phyloP scores from a whole-genome alignment of 768 basidiomycete species.

The Fomitopsis pulvina region DNA sequence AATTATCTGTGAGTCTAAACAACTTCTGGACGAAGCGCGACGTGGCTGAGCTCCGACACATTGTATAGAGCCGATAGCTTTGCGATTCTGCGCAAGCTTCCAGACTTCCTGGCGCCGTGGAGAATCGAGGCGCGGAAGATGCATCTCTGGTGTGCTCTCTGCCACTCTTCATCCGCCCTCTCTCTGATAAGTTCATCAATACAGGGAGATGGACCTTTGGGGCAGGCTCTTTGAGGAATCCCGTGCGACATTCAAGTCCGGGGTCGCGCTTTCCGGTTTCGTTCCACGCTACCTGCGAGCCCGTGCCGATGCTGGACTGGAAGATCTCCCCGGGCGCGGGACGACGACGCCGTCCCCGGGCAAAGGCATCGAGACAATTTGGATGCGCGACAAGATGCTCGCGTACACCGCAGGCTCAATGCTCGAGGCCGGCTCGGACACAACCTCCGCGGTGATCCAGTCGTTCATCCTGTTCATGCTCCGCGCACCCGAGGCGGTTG shows the following conservation, averaged over 20 bases:
- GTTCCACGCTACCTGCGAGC: slow-evolving; percentile 2
- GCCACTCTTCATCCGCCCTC: not conserved
- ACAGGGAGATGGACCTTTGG: slow-evolving; percentile 5
- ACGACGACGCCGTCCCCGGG: slow-evolving; percentile 17
- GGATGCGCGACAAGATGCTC: slow-evolving; percentile 26
- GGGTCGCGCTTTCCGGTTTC: not conserved
- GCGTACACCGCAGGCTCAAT: slow-evolving; percentile 25
- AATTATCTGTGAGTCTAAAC: slow-evolving; percentile 18
- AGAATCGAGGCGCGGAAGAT: slow-evolving; percentile 18
- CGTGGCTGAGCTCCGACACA: not conserved
- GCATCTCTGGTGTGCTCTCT: slow-evolving; percentile 18
- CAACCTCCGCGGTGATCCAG: slow-evolving; percentile 21
- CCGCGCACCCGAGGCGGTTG: slow-evolving; percentile 15
- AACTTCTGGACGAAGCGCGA: not conserved
- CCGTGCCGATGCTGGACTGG: slow-evolving; percentile 20
- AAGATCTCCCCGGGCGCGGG: slow-evolving; percentile 22
- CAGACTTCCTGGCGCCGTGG: slow-evolving; percentile 22
- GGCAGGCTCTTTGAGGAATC: slow-evolving; percentile 2
- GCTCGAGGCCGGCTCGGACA: slow-evolving; percentile 27
- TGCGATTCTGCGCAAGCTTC: slow-evolving; percentile 21
- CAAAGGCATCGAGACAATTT: slow-evolving; percentile 6
- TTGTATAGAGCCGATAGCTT: slow-evolving; percentile 15
- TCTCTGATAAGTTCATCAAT: not conserved
- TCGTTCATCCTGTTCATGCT: slow-evolving; percentile 22
- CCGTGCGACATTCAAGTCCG: not conserved